Evolutionary conservation across 345 rosid species (phyloP), one percentile per base, ranked within the genome.

Genomic region (Lepidium didymum): DNA sequence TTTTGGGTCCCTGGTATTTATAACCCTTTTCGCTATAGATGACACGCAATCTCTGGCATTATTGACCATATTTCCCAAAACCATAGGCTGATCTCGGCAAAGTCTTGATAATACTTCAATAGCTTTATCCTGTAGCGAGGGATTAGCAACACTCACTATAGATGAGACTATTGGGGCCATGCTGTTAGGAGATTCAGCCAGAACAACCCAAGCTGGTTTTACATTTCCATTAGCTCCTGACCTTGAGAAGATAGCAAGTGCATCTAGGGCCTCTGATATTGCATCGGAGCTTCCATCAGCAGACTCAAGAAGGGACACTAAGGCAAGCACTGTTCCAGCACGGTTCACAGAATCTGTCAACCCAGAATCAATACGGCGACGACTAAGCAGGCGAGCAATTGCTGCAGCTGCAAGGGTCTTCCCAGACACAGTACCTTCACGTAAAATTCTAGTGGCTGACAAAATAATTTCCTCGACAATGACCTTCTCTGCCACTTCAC

Each of bases 401-500:
- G 98, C 96, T 52, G 99, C 97, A 68, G 99, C 98, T 60, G 97
- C 99, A 78, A 80, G 97, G 55, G 89, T 86, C 87, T 85, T 91
- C 49, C 98, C 98, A 69, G 90, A 76, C 72, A 86, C 80, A 13
- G 96, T 80, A 69, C 98, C 97, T 82, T 95, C 99, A 68, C 81
- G 86, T 82, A 95, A 79, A 70, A 95, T 84, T 77, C 92, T 85
- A 47, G 99, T 91, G 66, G 97, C 91, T 45, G 98, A 96, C 79
- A 90, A 68, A 74, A 91, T 83, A 72, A 95, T 87, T 75, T 88
- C 92, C 63, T 91, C 92, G 50, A 90, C 81, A 59, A 79, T 59
- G 15, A 88, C 91, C 80, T 72, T 88, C 77, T 85, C 94, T 10
- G 97, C 82, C 58, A 80, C 86, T 78, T 91, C 98, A 69, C 71